Evolutionary conservation across 2,329 filamentous ascomycete species (phyloP).

Genomic region (Anisogramma anomala): DNA sequence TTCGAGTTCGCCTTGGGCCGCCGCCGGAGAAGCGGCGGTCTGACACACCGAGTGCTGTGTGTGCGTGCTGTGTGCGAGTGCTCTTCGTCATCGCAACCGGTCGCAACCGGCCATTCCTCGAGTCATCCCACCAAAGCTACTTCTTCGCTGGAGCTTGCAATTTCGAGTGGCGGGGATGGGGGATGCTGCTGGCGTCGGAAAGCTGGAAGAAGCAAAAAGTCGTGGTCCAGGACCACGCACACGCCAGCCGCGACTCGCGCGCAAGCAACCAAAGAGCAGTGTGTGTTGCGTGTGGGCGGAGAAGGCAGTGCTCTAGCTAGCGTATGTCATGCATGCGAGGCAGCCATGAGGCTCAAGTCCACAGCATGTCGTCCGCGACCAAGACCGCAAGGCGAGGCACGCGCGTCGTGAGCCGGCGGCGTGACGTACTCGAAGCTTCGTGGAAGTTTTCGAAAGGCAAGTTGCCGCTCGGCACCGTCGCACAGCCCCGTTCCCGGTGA

Average conservation of each 20-base stretch:
- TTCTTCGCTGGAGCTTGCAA: no score
- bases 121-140: background rate
- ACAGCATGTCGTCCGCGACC: conserved; percentile 18
- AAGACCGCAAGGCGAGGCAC: background rate
- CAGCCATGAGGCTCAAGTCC: conserved; percentile 23
- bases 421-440: background rate
- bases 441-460: background rate
- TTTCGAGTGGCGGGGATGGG: no score
- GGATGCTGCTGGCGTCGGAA: no score
- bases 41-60: background rate
- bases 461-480: background rate
- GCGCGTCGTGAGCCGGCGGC: background rate
- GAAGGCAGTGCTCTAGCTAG: conserved; percentile 8
- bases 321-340: conserved; percentile 23
- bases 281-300: background rate
- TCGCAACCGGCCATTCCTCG: background rate
- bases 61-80: background rate
- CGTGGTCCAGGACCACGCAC: no score
- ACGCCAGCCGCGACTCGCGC: background rate
- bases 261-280: background rate
- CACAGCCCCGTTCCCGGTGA: background rate
- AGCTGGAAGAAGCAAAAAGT: no score
- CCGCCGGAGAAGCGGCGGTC: background rate
- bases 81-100: background rate
- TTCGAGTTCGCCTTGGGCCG: background rate